Percentiles rank a stretch among this genome's conserved stretches.
These are phyloP conservation scores for Penicillium waksmanii DNA, from an alignment of 495 filamentous ascomycete species.

Conservation along the genomic window DNA sequence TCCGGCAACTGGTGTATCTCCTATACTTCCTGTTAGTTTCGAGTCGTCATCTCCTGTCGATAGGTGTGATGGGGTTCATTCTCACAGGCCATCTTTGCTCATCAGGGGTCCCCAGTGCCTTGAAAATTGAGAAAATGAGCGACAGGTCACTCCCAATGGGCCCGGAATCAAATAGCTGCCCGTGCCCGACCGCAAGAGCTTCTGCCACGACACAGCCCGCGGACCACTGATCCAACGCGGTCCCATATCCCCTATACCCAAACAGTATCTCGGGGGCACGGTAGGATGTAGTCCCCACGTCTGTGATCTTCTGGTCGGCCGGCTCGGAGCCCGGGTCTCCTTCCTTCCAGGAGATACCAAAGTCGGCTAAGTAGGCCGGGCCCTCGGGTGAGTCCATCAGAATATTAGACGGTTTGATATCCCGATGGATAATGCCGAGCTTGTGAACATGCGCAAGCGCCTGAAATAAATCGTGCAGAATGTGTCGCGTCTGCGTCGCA, in stretches of 20 bases:
- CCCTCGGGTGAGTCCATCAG: constrained; percentile 69
- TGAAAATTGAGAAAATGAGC: constrained; percentile 87
- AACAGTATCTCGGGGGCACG: constrained; percentile 90
- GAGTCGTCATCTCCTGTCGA: not conserved
- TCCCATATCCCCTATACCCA: constrained; percentile 71
- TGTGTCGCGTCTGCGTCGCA: constrained; percentile 43
- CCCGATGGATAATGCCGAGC: constrained; percentile 82
- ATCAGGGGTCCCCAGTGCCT: constrained; percentile 82
- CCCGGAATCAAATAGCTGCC: constrained; percentile 78
- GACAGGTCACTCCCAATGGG: constrained; percentile 91
- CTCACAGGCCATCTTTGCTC: constrained; percentile 75
- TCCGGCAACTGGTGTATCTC: constrained; percentile 60
- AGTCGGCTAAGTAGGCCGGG: constrained; percentile 81
- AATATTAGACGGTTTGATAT: constrained; percentile 92
- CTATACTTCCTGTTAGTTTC: constrained; percentile 30
- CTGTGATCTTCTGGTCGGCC: constrained; percentile 73
- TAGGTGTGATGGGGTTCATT: not conserved
- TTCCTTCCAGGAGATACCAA: constrained; percentile 86
- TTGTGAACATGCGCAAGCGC: constrained; percentile 74
- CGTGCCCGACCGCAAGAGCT: constrained; percentile 46
- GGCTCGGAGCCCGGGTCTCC: constrained; percentile 64
- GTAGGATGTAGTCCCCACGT: constrained; percentile 92
- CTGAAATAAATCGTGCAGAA: constrained; percentile 69
- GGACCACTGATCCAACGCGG: constrained; percentile 84
- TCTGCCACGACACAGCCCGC: constrained; percentile 83